Conservation (phyloP, 2,329 filamentous ascomycete species). For the Geosmithia putterillii region DNA sequence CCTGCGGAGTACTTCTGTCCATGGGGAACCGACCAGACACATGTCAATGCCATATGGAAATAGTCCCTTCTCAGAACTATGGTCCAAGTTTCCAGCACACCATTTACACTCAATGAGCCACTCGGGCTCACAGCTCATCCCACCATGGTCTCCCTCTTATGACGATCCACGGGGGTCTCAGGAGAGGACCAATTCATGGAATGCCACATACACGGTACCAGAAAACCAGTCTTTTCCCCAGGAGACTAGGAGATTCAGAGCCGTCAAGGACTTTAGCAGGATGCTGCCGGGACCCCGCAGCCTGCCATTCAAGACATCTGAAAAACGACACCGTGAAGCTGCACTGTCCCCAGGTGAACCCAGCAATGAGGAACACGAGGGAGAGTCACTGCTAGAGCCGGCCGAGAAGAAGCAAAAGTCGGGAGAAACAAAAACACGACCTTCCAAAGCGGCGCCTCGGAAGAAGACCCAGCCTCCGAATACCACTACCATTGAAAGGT, state of each 20-base stretch:
- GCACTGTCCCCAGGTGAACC: neutral
- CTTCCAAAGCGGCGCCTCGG: neutral
- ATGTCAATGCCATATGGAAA: neutral
- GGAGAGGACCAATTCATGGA: neutral
- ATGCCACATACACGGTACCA: neutral
- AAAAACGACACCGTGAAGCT: neutral
- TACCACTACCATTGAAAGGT: no score
- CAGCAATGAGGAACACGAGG: neutral
- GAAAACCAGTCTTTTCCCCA: neutral
- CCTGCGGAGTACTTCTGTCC: slow-evolving; percentile 5
- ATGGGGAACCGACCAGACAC: neutral
- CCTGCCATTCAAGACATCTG: neutral
- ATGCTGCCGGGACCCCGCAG: neutral
- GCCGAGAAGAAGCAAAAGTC: neutral
- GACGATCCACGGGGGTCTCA: neutral
- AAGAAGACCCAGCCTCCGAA: no score
- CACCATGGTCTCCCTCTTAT: neutral
- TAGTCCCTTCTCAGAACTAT: neutral
- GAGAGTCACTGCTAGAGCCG: neutral
- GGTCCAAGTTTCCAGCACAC: neutral
- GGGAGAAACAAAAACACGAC: neutral
- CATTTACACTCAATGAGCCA: neutral
- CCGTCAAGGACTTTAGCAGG: neutral
- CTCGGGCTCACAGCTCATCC: no score
- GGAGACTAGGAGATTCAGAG: neutral